Conservation (phyloP, 176 grass and related monocot genomes). For the Microstegium vimineum region DNA sequence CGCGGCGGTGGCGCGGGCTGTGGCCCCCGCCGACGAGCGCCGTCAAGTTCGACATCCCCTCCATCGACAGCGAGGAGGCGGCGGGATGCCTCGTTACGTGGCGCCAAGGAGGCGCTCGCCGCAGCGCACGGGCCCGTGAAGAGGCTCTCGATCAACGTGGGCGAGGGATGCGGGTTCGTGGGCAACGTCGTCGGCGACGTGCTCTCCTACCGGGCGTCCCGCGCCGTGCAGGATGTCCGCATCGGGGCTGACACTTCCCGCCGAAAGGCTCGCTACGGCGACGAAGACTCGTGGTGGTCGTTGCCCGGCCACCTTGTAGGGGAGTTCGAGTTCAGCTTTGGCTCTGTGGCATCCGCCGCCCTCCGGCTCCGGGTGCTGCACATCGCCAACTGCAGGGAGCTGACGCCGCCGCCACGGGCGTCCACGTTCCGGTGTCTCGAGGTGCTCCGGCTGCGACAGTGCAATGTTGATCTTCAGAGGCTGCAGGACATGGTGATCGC, state of each 20-base stretch:
- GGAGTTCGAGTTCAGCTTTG: neutral
- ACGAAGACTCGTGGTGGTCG: neutral
- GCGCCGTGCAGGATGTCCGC: neutral
- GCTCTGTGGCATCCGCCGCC: neutral
- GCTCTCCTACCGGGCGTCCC: neutral
- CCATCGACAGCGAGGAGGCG: neutral
- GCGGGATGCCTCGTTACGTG: neutral
- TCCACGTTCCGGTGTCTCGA: neutral
- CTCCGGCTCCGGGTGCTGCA: neutral
- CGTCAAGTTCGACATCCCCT: neutral
- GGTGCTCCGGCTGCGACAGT: neutral
- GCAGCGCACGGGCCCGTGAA: neutral
- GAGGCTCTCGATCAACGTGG: neutral
- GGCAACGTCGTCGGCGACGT: neutral
- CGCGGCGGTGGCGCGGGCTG: neutral
- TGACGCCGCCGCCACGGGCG: neutral
- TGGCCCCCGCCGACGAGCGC: neutral
- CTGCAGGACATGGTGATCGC: neutral
- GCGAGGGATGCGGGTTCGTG: neutral
- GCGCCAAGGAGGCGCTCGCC: neutral
- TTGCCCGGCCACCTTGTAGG: rapidly evolving
- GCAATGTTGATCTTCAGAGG: rapidly evolving
- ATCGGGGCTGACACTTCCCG: neutral
- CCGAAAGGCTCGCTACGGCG: too few relatives aligned
- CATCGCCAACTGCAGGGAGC: neutral